A percentile compares a stretch with the other conserved stretches of the same genome.
Evolutionary conservation across 371 early-diverging fungal species (phyloP).

Genomic region (Zopfochytrium polystomum): DNA sequence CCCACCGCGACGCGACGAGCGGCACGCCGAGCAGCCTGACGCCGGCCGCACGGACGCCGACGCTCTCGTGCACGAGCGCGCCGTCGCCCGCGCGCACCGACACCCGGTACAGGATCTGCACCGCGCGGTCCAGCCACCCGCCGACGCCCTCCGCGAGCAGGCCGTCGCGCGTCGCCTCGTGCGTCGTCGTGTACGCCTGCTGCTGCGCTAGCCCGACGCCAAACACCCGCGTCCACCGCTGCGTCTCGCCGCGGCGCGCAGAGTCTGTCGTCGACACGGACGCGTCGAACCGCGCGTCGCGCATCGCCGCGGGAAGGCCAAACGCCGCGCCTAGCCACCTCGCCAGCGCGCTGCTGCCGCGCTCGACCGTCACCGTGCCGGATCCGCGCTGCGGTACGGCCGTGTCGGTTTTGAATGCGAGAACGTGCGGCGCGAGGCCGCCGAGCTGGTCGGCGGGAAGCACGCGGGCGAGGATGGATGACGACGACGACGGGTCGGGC

Average conservation of each 20-base stretch:
- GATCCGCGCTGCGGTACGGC: background rate
- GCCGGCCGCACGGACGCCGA: background rate
- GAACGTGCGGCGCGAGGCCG: background rate
- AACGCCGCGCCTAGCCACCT: background rate
- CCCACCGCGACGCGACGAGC: background rate
- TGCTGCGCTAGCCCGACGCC: background rate
- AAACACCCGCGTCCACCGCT: conserved; percentile 4
- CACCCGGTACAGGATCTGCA: background rate
- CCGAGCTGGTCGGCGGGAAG: background rate
- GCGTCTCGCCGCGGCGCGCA: background rate
- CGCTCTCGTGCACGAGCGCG: background rate
- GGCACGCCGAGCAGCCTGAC: background rate
- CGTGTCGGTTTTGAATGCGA: background rate
- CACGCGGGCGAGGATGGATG: background rate
- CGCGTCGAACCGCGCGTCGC: background rate
- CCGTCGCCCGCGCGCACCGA: background rate
- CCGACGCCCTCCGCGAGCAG: conserved; percentile 3
- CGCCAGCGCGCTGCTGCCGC: background rate
- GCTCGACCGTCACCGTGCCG: conserved; percentile 1
- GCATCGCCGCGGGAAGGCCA: conserved; percentile 1
- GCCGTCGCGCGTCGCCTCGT: background rate
- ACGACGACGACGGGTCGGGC: background rate
- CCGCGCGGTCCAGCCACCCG: background rate
- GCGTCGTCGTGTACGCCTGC: conserved; percentile 1
- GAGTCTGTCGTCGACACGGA: background rate